Conservation (phyloP, 768 basidiomycete species). For the Lyophyllum shimeji region DNA sequence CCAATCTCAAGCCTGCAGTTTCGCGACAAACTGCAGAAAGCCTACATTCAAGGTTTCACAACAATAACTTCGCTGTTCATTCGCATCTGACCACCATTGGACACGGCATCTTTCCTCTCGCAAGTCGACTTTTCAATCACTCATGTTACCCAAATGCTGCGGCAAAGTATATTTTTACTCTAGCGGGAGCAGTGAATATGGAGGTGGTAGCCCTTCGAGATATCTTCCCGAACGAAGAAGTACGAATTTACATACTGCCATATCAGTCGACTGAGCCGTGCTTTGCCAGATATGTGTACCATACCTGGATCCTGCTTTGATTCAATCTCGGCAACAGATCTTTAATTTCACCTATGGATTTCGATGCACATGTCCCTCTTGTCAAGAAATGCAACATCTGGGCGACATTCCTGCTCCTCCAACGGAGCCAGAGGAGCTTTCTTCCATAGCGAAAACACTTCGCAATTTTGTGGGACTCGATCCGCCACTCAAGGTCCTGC, state of each 20-base stretch:
- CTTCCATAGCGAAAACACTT: constrained; percentile 30
- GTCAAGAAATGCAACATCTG: constrained; percentile 40
- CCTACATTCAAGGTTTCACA: constrained; percentile 64
- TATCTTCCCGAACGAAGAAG: constrained; percentile 65
- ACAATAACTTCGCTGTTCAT: constrained; percentile 81
- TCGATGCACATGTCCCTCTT: constrained; percentile 59
- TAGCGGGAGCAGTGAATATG: constrained; percentile 46
- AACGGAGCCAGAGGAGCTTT: constrained; percentile 28
- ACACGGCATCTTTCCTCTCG: constrained; percentile 74
- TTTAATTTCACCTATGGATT: constrained; percentile 69
- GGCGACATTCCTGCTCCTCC: constrained; percentile 40
- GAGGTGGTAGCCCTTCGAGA: constrained; percentile 63
- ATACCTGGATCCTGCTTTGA: constrained; percentile 76
- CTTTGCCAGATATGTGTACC: constrained; percentile 62
- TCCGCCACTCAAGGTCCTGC: constrained; percentile 23
- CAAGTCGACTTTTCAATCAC: constrained; percentile 83
- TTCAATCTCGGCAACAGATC: constrained; percentile 57
- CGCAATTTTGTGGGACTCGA: constrained; percentile 37
- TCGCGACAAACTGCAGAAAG: constrained; percentile 26
- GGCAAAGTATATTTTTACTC: constrained; percentile 52
- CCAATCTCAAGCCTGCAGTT: constrained; percentile 31
- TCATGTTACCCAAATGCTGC: constrained; percentile 77
- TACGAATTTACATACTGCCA: constrained; percentile 23
- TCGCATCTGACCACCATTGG: constrained; percentile 69
- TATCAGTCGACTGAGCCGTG: background rate